Conservation (phyloP, 805 yeast genomes). For the Trichomonascus vanleenenianus region DNA sequence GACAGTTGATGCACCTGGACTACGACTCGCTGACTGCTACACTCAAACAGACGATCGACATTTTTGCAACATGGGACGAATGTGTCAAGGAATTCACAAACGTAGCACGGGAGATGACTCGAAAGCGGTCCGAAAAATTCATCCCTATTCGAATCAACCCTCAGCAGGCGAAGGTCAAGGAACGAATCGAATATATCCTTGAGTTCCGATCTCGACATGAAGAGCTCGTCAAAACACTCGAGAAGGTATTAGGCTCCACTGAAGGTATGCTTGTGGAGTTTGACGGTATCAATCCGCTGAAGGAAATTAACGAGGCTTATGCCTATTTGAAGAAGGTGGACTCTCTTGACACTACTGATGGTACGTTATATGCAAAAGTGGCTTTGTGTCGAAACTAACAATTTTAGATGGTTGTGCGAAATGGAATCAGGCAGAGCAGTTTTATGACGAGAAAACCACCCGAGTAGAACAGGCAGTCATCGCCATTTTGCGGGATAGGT, state of each 20-base stretch:
- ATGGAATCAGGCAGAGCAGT: conserved; percentile 38
- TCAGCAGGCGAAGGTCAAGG: conserved; percentile 33
- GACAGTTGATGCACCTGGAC: conserved; percentile 39
- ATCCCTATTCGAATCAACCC: conserved; percentile 55
- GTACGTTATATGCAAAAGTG: conserved; percentile 6
- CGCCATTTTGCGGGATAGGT: conserved; percentile 30
- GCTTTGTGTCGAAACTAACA: not conserved
- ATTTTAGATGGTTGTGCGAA: conserved; percentile 13
- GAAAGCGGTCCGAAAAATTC: conserved; percentile 67
- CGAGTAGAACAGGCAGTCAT: conserved; percentile 42
- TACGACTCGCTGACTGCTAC: conserved; percentile 34
- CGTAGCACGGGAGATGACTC: conserved; percentile 61
- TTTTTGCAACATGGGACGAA: conserved; percentile 49
- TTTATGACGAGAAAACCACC: conserved; percentile 37
- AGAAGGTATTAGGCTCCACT: conserved; percentile 15
- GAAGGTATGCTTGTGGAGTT: conserved; percentile 6
- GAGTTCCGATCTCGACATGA: conserved; percentile 48
- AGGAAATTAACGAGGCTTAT: conserved; percentile 37
- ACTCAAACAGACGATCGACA: conserved; percentile 25
- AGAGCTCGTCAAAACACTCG: conserved; percentile 36
- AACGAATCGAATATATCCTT: conserved; percentile 37
- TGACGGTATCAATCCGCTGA: conserved; percentile 20
- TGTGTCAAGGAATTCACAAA: conserved; percentile 55
- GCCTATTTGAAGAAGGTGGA: conserved; percentile 33
- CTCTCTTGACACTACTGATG: conserved; percentile 31